A percentile compares a stretch with the other conserved stretches of the same genome.
Conservation (phyloP, 768 basidiomycete species). For the Rhodotorula diobovata region DNA sequence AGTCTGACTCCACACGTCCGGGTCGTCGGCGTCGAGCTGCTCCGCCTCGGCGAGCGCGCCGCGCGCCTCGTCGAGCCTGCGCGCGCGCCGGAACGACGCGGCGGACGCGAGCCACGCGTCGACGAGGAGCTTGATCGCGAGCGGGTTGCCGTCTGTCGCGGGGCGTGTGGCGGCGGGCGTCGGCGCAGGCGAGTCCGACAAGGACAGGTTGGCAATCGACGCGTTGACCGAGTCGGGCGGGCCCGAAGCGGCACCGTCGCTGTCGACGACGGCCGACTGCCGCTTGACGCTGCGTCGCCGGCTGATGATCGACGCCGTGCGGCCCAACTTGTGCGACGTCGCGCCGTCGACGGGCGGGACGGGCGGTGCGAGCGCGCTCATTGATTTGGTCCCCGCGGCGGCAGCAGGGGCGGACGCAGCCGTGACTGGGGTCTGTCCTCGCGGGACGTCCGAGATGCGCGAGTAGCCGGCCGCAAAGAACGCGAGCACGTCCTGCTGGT, state of each 20-base stretch:
- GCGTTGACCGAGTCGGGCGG: slow-evolving; percentile 41
- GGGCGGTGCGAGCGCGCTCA: background rate
- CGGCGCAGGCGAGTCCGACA: slow-evolving; percentile 40
- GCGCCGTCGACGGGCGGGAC: background rate
- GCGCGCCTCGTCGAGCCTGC: slow-evolving; percentile 81
- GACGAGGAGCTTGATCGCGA: slow-evolving; percentile 66
- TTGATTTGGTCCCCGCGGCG: background rate
- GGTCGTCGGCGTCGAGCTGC: slow-evolving; percentile 46
- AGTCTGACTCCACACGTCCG: slow-evolving; percentile 52
- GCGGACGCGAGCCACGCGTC: slow-evolving; percentile 91
- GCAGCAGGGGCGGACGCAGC: background rate
- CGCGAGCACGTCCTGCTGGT: slow-evolving; percentile 76
- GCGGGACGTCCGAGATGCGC: background rate
- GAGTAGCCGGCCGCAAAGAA: slow-evolving; percentile 53
- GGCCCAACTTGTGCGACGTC: background rate
- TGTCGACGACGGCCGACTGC: background rate
- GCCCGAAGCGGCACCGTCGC: slow-evolving; percentile 40
- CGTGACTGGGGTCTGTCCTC: too few species aligned
- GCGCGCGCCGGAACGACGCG: slow-evolving; percentile 82
- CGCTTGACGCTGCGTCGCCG: background rate
- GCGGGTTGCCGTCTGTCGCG: slow-evolving; percentile 37
- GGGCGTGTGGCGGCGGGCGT: background rate
- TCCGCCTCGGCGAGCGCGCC: slow-evolving; percentile 95
- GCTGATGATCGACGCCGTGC: slow-evolving; percentile 1
- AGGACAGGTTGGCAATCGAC: slow-evolving; percentile 6